Conservation (phyloP, 83 land plant species). For the Thuja plicata region DNA sequence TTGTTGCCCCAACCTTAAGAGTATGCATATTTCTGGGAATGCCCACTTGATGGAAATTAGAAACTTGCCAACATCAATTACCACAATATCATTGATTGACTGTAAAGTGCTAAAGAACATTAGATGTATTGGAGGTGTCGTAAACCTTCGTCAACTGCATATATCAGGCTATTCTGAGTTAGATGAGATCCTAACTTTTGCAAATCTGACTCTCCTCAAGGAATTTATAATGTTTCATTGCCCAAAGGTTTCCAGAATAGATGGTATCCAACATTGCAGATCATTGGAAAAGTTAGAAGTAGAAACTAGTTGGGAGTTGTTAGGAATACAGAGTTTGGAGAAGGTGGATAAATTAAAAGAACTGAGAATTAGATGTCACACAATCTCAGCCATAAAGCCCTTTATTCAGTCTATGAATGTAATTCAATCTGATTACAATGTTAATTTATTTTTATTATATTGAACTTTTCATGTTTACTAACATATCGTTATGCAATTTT, state of each 20-base stretch:
- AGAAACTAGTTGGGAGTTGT: neutral
- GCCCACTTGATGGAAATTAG: neutral
- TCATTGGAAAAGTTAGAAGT: neutral
- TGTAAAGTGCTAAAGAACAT: neutral
- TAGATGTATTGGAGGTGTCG: neutral
- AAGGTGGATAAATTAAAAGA: neutral
- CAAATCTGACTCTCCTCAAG: neutral
- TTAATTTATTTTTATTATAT: neutral
- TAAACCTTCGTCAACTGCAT: neutral
- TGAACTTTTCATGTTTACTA: neutral
- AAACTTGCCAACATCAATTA: neutral
- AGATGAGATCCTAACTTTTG: neutral
- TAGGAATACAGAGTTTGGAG: neutral
- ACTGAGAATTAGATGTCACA: neutral
- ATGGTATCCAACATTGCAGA: neutral
- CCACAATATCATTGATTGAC: neutral
- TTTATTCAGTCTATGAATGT: neutral
- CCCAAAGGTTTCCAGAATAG: neutral
- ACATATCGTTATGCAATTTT: neutral
- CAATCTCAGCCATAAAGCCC: neutral
- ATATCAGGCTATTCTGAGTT: neutral
- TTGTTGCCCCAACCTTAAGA: neutral
- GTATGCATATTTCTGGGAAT: neutral
- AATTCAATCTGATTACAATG: neutral
- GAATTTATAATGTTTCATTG: neutral